These are phyloP conservation scores for Pezicula neosporulosa DNA, from an alignment of 2,329 filamentous ascomycete species.

Conservation along the genomic window DNA sequence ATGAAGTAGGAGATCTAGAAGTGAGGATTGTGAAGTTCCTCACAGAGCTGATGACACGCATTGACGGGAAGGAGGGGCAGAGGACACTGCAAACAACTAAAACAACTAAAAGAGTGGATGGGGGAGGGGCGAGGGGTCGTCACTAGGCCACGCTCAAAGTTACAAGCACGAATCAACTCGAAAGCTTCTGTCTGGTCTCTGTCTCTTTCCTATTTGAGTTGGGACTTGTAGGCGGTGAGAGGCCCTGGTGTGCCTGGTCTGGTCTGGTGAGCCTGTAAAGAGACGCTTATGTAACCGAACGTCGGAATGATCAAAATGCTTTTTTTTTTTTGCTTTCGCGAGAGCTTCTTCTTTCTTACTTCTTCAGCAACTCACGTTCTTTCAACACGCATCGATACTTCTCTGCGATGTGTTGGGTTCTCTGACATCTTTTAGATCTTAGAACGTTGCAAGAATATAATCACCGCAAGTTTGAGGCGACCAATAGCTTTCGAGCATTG, in stretches of 20 bases:
- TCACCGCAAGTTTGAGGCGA: conserved; percentile 32
- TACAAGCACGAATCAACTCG: not conserved
- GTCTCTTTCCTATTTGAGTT: not conserved
- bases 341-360: not conserved
- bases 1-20: conserved; percentile 4
- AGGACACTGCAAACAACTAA: not conserved
- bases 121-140: not conserved
- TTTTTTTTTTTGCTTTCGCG: not conserved
- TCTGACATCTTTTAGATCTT: conserved; percentile 15
- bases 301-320: no score
- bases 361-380: conserved; percentile 26
- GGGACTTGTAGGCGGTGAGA: conserved; percentile 8
- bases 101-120: conserved; percentile 2
- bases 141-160: not conserved
- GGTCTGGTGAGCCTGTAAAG: not conserved
- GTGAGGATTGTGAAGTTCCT: conserved; percentile 20
- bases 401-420: conserved; percentile 25
- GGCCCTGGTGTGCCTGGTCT: no score
- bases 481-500: conserved; percentile 28
- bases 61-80: conserved; percentile 17
- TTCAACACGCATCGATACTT: conserved; percentile 22
- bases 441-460: conserved; percentile 28
- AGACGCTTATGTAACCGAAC: not conserved
- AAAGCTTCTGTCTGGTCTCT: not conserved
- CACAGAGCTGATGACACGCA: conserved; percentile 25